phyloP scores from a whole-genome alignment of 257 asterid species.

The Solanum tarapatanum region DNA sequence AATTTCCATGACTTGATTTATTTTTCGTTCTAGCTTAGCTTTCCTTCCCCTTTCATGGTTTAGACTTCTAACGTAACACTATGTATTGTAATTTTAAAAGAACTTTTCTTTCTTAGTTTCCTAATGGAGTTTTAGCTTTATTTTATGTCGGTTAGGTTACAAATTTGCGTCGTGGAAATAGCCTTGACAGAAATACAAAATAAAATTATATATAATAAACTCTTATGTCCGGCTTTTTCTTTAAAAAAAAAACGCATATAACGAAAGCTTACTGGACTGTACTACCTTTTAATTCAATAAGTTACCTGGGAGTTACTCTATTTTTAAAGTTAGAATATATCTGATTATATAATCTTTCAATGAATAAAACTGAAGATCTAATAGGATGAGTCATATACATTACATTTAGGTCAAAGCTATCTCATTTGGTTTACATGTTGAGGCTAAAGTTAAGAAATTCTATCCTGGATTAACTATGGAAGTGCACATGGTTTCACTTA shows the following conservation, averaged over 20 bases:
- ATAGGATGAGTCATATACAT: neutral
- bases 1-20: neutral
- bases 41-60: neutral
- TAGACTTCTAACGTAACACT: neutral
- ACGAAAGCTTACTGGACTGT: neutral
- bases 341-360: neutral
- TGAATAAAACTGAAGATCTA: neutral
- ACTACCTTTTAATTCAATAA: neutral
- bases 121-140: neutral
- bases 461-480: neutral
- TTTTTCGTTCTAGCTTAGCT: neutral
- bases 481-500: neutral
- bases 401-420: neutral
- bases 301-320: neutral
- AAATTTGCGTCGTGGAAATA: too few species aligned
- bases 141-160: neutral
- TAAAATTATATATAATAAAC: too few species aligned
- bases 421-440: neutral
- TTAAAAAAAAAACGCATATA: neutral
- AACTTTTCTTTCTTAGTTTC: too few species aligned
- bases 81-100: too few species aligned
- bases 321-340: neutral
- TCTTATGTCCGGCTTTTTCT: too few species aligned
- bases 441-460: neutral
- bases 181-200: too few species aligned